A percentile compares a stretch with the other conserved stretches of the same genome.
Evolutionary conservation across 2,329 filamentous ascomycete species (phyloP).

Genomic region (Podosphaera fusca): DNA sequence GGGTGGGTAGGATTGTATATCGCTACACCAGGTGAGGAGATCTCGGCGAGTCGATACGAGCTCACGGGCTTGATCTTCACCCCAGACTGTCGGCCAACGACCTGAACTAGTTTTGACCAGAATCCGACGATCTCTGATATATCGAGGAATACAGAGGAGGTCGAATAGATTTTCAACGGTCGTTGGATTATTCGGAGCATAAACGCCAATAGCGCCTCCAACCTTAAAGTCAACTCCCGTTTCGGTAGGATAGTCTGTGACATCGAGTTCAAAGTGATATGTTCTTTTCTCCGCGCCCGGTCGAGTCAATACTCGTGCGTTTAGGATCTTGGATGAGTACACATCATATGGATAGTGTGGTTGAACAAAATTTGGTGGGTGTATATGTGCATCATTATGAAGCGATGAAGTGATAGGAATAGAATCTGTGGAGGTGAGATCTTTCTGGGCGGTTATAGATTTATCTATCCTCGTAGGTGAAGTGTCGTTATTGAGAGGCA

Average conservation of each 20-base stretch:
- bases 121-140: constrained; percentile 64
- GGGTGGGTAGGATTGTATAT: constrained; percentile 79
- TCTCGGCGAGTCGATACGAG: constrained; percentile 78
- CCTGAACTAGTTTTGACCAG: constrained; percentile 57
- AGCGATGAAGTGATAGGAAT: constrained; percentile 8
- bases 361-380: constrained; percentile 76
- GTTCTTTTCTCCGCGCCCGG: constrained; percentile 86
- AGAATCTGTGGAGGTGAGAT: constrained; percentile 14
- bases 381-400: constrained; percentile 32
- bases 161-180: constrained; percentile 72
- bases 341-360: constrained; percentile 87
- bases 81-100: constrained; percentile 96
- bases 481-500: constrained; percentile 24
- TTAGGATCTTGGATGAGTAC: constrained; percentile 69
- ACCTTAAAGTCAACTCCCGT: constrained; percentile 82
- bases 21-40: constrained; percentile 85
- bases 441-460: constrained; percentile 3
- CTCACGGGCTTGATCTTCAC: constrained; percentile 63
- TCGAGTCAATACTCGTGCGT: constrained; percentile 66
- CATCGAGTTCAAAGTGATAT: constrained; percentile 90
- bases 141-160: constrained; percentile 55
- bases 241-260: constrained; percentile 80
- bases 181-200: constrained; percentile 58
- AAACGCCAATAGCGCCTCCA: constrained; percentile 82
- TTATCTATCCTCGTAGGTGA: not conserved